Percentiles rank a stretch among this genome's conserved stretches.
These are phyloP conservation scores for Rhizopogon vinicolor DNA, from an alignment of 768 basidiomycete species.

Conservation along the genomic window DNA sequence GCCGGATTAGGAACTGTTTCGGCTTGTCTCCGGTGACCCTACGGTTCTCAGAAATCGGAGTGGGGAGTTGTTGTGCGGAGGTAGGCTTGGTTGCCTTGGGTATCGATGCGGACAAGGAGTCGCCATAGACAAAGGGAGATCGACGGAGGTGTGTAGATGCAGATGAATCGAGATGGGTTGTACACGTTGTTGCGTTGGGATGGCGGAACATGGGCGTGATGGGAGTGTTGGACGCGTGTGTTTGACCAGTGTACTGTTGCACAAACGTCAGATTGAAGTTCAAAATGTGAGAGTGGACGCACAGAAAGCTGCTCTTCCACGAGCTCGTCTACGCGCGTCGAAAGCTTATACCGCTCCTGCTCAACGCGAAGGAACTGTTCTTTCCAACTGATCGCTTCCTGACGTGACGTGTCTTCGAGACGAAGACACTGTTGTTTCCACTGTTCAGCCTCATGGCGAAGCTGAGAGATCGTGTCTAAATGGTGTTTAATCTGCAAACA, in stretches of 20 bases:
- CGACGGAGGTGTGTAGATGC: conserved; percentile 21
- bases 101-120: conserved; percentile 27
- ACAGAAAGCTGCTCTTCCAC: conserved; percentile 46
- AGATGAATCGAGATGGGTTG: conserved; percentile 19
- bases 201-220: conserved; percentile 29
- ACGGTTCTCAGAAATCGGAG: conserved; percentile 26
- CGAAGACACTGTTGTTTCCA: conserved; percentile 67
- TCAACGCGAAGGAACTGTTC: conserved; percentile 76
- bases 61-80: conserved; percentile 20
- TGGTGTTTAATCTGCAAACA: conserved; percentile 49
- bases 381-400: conserved; percentile 67
- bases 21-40: conserved; percentile 7
- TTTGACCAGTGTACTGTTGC: conserved; percentile 9
- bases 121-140: conserved; percentile 16
- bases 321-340: conserved; percentile 55
- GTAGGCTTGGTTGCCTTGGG: conserved; percentile 21
- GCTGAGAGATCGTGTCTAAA: conserved; percentile 52
- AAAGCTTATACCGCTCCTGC: conserved; percentile 56
- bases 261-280: not conserved
- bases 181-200: conserved; percentile 3
- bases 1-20: conserved; percentile 43
- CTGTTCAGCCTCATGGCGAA: conserved; percentile 60
- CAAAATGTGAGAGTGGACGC: conserved; percentile 10
- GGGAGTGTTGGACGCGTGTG: conserved; percentile 15
- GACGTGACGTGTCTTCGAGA: conserved; percentile 40